Base-by-base conservation (phyloP, 352 stramenopile species). In the Elongisporangium anandrum region DNA sequence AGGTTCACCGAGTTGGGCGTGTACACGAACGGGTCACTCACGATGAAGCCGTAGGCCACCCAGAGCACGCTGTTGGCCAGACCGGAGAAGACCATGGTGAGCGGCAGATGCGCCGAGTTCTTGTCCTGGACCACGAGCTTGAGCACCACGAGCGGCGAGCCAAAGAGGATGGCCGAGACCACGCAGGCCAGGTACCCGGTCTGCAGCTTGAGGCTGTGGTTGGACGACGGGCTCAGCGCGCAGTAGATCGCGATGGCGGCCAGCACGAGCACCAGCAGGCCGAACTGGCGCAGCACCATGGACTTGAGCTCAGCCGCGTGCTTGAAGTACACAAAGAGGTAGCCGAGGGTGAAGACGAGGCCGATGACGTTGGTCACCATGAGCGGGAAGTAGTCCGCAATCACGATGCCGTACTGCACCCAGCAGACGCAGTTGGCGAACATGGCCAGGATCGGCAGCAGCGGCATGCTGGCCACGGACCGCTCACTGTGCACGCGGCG, bases 351-450 rank as follows among this genome's bases (percentile, higher is more conserved):
- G 15, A 84, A 64, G 15, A 23, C 38, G 19, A 81, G n/a, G 2
- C 78, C 78, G 24, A 86, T 61, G 7, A 65, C 60, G 59, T 88
- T 86, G 6, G 78, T 88, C 24, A 52, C 65, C 24, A 81, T 66
- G 23, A 88, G 56, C 45, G 78, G 78, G 54, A 88, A 86, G 57
- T 73, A 77, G 62, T 85, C 75, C 41, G 52, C 15, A 19, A 74
- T 68, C 19, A 88, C 63, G 8, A 86, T 38, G 0, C 78, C 78
- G 54, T 88, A 88, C 47, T 83, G 57, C 12, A 62, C 70, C 78
- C 78, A 88, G 58, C 73, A 61, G 34, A 80, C 63, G 55, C 79
- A 82, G 61, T 88, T 88, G n/a, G 56, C 75, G 24, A 85, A 54
- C 78, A 87, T 85, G n/a, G 75, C 76, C 39, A 87, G 61, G 53